A percentile compares a stretch with the other conserved stretches of the same genome.
Evolutionary conservation across 2,329 filamentous ascomycete species (phyloP).

Genomic region (Colletotrichum acutatum): DNA sequence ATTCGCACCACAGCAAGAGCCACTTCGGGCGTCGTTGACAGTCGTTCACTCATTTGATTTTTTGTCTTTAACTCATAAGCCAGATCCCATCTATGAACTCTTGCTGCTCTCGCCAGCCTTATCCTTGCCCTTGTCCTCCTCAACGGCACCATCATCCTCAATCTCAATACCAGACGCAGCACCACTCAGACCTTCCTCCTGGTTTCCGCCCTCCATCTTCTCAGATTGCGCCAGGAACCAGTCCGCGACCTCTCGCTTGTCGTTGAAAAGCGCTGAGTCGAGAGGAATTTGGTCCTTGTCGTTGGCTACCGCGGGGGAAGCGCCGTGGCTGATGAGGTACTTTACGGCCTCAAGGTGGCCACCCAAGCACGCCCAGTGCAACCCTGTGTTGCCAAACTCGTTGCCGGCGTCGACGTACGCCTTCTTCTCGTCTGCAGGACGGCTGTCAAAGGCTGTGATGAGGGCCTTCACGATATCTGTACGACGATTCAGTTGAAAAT

Average conservation of each 20-base stretch:
- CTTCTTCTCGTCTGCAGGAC: conserved; percentile 53
- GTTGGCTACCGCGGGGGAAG: conserved; percentile 82
- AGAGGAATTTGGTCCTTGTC: conserved; percentile 84
- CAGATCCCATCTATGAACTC: conserved; percentile 4
- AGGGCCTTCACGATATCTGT: conserved; percentile 58
- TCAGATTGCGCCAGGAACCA: conserved; percentile 65
- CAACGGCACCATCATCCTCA: conserved; percentile 45
- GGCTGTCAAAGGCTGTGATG: conserved; percentile 54
- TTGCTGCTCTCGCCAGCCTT: background rate
- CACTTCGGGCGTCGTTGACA: background rate
- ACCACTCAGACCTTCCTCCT: conserved; percentile 52
- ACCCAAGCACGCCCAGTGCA: conserved; percentile 95
- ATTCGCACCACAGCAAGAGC: background rate
- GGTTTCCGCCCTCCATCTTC: conserved; percentile 59
- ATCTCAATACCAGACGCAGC: conserved; percentile 52
- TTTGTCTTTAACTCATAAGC: background rate
- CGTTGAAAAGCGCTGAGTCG: conserved; percentile 77
- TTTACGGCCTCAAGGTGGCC: conserved; percentile 87
- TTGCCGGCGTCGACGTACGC: conserved; percentile 77
- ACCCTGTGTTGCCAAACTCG: conserved; percentile 84
- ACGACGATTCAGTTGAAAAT: background rate
- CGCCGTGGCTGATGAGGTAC: conserved; percentile 78
- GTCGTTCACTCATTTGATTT: conserved; percentile 21
- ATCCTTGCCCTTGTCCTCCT: conserved; percentile 35
- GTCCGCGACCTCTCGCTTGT: conserved; percentile 73